Conservation (phyloP, 495 filamentous ascomycete genomes). For the Trichoderma erinaceum region DNA sequence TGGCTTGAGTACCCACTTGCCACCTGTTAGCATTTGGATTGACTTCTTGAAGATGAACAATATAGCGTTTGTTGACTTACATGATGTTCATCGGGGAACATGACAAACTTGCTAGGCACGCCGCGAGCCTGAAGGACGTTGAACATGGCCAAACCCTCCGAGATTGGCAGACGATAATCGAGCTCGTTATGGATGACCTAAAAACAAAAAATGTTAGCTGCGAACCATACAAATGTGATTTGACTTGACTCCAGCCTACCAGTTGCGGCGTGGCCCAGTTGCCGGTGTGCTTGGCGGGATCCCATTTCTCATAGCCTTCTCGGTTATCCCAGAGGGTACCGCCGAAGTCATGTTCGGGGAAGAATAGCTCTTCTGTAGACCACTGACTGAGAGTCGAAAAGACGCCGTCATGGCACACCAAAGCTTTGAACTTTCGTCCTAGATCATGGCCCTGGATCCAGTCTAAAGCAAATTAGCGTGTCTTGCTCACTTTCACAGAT, state of each 20-base stretch:
- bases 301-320: constrained; percentile 73
- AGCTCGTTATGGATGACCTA: constrained; percentile 83
- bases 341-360: constrained; percentile 75
- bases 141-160: constrained; percentile 79
- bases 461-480: constrained; percentile 32
- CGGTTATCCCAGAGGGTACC: constrained; percentile 70
- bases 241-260: constrained; percentile 19
- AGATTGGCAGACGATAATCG: constrained; percentile 81
- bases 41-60: not conserved
- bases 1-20: constrained; percentile 80
- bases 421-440: constrained; percentile 76
- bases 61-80: constrained; percentile 29
- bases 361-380: constrained; percentile 81
- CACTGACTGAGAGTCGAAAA: constrained; percentile 74
- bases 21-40: constrained; percentile 18
- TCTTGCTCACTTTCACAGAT: not conserved
- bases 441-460: constrained; percentile 67
- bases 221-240: not conserved
- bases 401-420: constrained; percentile 87
- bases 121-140: constrained; percentile 75
- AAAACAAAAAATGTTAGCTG: not conserved
- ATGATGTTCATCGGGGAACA: constrained; percentile 76
- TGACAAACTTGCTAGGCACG: constrained; percentile 66
- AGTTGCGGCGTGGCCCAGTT: constrained; percentile 81
- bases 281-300: constrained; percentile 59